Percentiles rank a stretch among this genome's conserved stretches.
Evolutionary conservation across 495 filamentous ascomycete species (phyloP).

Genomic region (Xylaria intraflava): DNA sequence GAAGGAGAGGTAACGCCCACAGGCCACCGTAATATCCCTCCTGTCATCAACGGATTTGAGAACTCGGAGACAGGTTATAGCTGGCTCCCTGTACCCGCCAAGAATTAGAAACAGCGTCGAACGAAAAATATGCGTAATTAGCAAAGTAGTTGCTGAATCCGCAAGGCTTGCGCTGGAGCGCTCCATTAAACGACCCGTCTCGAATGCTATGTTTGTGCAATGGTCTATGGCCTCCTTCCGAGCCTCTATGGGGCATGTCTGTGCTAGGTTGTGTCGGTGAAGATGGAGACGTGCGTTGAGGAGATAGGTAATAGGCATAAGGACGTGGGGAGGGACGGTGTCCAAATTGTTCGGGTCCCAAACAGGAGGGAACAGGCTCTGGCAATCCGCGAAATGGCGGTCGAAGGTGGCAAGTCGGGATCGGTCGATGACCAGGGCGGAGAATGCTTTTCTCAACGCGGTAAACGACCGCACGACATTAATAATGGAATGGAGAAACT

Average conservation of each 20-base stretch:
- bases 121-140: slow-evolving; percentile 86
- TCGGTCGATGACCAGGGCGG: slow-evolving; percentile 58
- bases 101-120: slow-evolving; percentile 76
- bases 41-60: slow-evolving; percentile 60
- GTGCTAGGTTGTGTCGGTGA: slow-evolving; percentile 85
- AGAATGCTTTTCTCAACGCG: slow-evolving; percentile 66
- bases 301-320: slow-evolving; percentile 68
- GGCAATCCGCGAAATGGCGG: slow-evolving; percentile 67
- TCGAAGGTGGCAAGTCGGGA: slow-evolving; percentile 74
- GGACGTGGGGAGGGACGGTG: slow-evolving; percentile 62
- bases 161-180: slow-evolving; percentile 47
- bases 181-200: slow-evolving; percentile 68
- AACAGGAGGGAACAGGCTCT: slow-evolving; percentile 63
- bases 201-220: slow-evolving; percentile 65
- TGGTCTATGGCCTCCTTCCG: slow-evolving; percentile 67
- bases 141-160: slow-evolving; percentile 40
- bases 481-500: slow-evolving; percentile 70
- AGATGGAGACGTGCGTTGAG: slow-evolving; percentile 79
- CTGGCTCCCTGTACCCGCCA: slow-evolving; percentile 61
- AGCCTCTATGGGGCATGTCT: slow-evolving; percentile 57
- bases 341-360: slow-evolving; percentile 59
- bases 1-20: slow-evolving; percentile 78
- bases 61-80: slow-evolving; percentile 64
- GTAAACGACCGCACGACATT: slow-evolving; percentile 78
- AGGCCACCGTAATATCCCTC: slow-evolving; percentile 67